Base-by-base conservation (phyloP, 2,329 filamentous ascomycete species). In the Hirsutella rhossiliensis region DNA sequence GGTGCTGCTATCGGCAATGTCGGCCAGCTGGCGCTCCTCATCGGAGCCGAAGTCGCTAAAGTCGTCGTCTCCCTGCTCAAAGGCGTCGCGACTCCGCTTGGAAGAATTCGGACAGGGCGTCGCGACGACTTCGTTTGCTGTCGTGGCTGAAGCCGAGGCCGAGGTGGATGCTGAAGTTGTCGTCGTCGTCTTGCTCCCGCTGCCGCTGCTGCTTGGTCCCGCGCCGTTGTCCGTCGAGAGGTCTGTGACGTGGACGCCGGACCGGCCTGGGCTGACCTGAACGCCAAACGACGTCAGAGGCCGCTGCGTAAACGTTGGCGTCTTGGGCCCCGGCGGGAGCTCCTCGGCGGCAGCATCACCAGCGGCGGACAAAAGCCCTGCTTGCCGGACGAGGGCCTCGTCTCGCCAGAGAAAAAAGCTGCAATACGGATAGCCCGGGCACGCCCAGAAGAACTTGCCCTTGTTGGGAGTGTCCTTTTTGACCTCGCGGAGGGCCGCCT, bases 381-480 rank as follows among this genome's bases (percentile, higher is more conserved):
- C 54, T 49, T 66, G 57, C 5, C 59, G 57, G 18, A 48, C 43
- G 30, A 52, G 47, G 11, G 67, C 66, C 1, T 59, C 56, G 8
- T 70, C 62, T n/a, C 60, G 57, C 62, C 64, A 73, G 19, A 71
- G 50, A 46, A 70, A 73, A 51, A 73, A 69, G 7, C 52, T 43
- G 53, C 70, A 73, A 40, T 58, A 56, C 7, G 56, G 55, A 27
- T 27, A 27, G n/a, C 51, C 45, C 7, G 52, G 51, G 51, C 70
- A 73, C 11, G 56, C 61, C 55, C 62, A 71, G 52, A 69, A 73
- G 41, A 55, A 59, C 41, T 56, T 62, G 20, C 67, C 68, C 38
- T 62, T 57, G 52, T 70, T 71, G 20, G 48, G 49, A 1, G 55
- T 54, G 4, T 62, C 50, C 45, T 66, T 70, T 42, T 58, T 62